Evolutionary conservation across 805 yeast species (phyloP), one percentile per base, ranked within the genome.

Genomic region (Yamadazyma scolyti): DNA sequence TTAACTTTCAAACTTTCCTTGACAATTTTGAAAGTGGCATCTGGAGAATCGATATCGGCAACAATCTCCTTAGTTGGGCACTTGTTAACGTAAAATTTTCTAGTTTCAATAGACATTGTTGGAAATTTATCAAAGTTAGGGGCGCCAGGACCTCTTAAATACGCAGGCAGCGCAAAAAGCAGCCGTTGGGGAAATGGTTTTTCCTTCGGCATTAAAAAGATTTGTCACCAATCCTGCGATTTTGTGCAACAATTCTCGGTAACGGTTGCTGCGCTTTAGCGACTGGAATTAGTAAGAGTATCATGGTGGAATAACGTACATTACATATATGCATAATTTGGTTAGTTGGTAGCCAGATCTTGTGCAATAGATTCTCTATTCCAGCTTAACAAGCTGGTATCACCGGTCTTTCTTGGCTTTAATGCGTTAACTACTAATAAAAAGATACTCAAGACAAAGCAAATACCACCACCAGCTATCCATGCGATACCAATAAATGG

Each of bases 391-490:
- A 71, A 61, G n/a, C 68, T 64, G n/a, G 75, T 68, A 47, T 84
- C 94, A 9, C 88, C 94, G 6, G 76, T 62, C 44, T 73, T 79
- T 58, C 93, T 72, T 12, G 88, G 88, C 32, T 71, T 71, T 13
- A 81, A 43, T n/a, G 77, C 28, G 50, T 80, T 78, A 20, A 79
- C 70, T 4, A 66, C 45, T 39, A 77, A 50, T 39, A 82, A 68
- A 6, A 62, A 52, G 1, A 79, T 24, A 1, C 79, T 78, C 43
- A 82, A 58, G 1, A 77, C 47, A 19, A 79, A 61, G 52, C 89
- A 81, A 9, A 83, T 59, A 18, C 79, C 80, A 14, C 93, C 94
- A 30, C 79, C 82, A 19, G 74, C 84, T 41, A 84, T 71, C 82
- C 89, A 84, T 23, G 77, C 65, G 30, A 76, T 68, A 19, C 93